Conservation (phyloP, 163 green algal genomes). For the Chlorella variabilis region DNA sequence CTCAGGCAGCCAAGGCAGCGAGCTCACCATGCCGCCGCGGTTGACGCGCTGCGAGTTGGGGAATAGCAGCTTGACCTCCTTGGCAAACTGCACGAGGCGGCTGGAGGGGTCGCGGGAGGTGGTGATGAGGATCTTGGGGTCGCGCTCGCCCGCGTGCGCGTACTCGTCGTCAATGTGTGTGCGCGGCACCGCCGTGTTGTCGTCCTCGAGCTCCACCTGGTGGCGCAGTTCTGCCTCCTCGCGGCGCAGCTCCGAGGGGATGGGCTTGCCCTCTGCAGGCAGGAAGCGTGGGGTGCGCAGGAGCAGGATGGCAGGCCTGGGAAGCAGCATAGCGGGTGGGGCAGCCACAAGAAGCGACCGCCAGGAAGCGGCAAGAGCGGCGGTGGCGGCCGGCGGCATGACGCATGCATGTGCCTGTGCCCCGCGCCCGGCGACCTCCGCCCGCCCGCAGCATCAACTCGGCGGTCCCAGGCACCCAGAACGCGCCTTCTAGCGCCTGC, state of each 20-base stretch:
- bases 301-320: neutral
- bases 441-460: no score
- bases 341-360: neutral
- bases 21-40: conserved; percentile 77
- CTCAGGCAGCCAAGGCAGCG: no score
- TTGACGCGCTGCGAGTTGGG: conserved; percentile 96
- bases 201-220: conserved; percentile 95
- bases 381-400: conserved; percentile 1
- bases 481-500: conserved; percentile 84
- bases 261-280: conserved; percentile 95
- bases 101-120: conserved; percentile 93
- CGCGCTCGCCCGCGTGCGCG: conserved; percentile 80
- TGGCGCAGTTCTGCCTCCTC: conserved; percentile 84
- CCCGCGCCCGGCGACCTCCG: neutral
- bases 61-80: conserved; percentile 97
- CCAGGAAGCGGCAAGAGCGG: no score
- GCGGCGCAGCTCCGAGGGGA: conserved; percentile 89
- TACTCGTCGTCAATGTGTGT: conserved; percentile 99
- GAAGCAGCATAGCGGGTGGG: no score
- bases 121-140: conserved; percentile 95
- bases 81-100: conserved; percentile 94
- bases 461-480: no score
- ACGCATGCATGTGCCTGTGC: conserved; percentile 2
- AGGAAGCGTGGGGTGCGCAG: neutral
- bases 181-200: conserved; percentile 92